These are phyloP conservation scores for Coemansia sp. DNA, from an alignment of 192 early-diverging fungal genomes.

Conservation along the genomic window DNA sequence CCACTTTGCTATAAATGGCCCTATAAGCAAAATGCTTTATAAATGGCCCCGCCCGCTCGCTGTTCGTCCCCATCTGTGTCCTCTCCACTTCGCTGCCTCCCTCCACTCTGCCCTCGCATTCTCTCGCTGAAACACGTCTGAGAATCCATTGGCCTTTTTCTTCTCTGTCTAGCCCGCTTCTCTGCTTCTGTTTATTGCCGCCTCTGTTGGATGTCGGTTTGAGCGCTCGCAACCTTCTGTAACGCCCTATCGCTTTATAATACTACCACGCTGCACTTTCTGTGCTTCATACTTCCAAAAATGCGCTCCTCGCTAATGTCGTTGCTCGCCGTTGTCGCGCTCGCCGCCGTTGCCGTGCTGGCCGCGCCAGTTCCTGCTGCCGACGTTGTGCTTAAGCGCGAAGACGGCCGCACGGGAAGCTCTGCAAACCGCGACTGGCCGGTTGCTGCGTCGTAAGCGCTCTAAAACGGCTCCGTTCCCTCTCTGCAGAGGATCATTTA, in stretches of 20 bases:
- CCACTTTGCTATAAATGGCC: no score
- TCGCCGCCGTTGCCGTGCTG: conserved; percentile 14
- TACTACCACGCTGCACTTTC: neutral
- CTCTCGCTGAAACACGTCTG: conserved; percentile 4
- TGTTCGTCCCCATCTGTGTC: conserved; percentile 3
- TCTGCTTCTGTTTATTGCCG: conserved; percentile 5
- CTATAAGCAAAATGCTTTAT: neutral
- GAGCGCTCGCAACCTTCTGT: conserved; percentile 2
- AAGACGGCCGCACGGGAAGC: neutral
- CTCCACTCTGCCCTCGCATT: conserved; percentile 15
- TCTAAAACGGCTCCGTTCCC: neutral
- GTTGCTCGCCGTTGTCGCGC: conserved; percentile 21
- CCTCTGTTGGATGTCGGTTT: neutral
- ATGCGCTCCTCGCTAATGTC: conserved; percentile 27
- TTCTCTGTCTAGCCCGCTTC: conserved; percentile 1
- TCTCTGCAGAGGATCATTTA: neutral
- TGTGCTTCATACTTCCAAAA: neutral
- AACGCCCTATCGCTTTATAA: conserved; percentile 8
- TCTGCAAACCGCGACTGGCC: conserved; percentile 52
- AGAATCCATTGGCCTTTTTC: conserved; percentile 1
- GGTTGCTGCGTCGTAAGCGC: conserved; percentile 24
- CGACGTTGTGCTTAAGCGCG: conserved; percentile 1
- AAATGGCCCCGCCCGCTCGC: neutral
- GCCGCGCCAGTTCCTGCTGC: conserved; percentile 32
- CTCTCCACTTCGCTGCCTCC: conserved; percentile 8